phyloP scores from a whole-genome alignment of 2,329 filamentous ascomycete genomes.

The Hypoxylon sp. region DNA sequence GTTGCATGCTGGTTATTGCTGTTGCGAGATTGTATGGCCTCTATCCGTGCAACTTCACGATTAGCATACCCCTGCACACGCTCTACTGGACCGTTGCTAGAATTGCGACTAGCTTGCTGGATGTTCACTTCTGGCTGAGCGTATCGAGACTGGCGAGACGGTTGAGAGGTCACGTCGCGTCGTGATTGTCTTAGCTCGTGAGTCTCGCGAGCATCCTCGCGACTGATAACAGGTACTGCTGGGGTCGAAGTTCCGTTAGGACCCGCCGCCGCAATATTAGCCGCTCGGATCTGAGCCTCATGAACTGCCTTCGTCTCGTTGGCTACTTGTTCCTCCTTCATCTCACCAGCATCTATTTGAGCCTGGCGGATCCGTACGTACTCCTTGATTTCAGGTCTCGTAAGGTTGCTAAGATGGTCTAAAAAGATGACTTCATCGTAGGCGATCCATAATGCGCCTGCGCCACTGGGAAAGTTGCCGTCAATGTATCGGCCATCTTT shows the following conservation, averaged over 20 bases:
- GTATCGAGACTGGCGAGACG: constrained; percentile 45
- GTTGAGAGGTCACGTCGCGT: constrained; percentile 46
- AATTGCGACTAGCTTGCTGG: constrained; percentile 48
- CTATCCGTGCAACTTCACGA: constrained; percentile 61
- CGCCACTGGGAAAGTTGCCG: constrained; percentile 68
- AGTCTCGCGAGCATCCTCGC: constrained; percentile 33
- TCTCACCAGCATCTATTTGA: constrained; percentile 65
- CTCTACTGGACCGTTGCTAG: constrained; percentile 51
- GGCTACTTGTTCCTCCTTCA: constrained; percentile 53
- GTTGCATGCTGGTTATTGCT: constrained; percentile 59
- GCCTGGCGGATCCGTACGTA: constrained; percentile 69
- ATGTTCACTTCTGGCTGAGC: constrained; percentile 49
- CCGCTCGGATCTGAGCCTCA: constrained; percentile 58
- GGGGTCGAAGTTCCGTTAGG: constrained; percentile 17
- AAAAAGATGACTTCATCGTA: constrained; percentile 70
- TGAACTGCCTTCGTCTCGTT: constrained; percentile 63
- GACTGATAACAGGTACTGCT: constrained; percentile 29
- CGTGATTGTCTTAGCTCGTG: constrained; percentile 55
- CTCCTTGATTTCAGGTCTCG: constrained; percentile 67
- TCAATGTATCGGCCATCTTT: constrained; percentile 66
- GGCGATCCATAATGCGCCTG: constrained; percentile 68
- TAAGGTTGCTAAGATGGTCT: constrained; percentile 60
- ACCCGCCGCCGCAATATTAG: constrained; percentile 38
- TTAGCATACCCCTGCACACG: constrained; percentile 59
- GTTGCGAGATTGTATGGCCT: constrained; percentile 60